Percentiles rank a stretch among this genome's conserved stretches.
Evolutionary conservation across 2,329 filamentous ascomycete genomes (phyloP).

Genomic region (Annulohypoxylon truncatum): DNA sequence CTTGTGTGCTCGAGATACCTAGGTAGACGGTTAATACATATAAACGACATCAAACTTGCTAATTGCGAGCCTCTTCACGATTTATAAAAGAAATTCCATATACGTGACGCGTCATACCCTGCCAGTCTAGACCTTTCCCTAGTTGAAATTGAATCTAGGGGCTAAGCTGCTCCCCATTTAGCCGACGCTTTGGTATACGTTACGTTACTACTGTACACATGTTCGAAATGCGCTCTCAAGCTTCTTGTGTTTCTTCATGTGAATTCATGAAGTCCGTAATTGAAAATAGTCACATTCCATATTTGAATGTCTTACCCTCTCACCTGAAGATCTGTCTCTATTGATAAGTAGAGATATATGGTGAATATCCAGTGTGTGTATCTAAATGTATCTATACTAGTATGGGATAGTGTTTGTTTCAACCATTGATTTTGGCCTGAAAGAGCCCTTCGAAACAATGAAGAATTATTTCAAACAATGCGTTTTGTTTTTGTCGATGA

Average conservation of each 20-base stretch:
- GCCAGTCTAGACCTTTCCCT: background rate
- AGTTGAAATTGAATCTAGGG: background rate
- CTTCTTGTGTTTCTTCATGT: too few relatives aligned
- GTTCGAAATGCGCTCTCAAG: too few relatives aligned
- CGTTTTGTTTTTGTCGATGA: background rate
- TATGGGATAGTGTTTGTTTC: background rate
- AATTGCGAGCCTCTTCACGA: background rate
- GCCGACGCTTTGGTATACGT: too few relatives aligned
- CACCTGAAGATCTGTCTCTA: too few relatives aligned
- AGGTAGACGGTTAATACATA: conserved; percentile 4
- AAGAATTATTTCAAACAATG: background rate
- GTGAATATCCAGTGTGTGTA: background rate
- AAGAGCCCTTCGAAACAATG: background rate
- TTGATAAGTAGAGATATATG: background rate
- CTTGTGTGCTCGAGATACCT: background rate
- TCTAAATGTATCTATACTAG: background rate
- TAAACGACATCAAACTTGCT: background rate
- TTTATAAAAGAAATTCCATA: background rate
- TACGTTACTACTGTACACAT: too few relatives aligned
- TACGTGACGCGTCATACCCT: background rate
- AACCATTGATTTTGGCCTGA: background rate
- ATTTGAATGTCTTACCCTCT: too few relatives aligned
- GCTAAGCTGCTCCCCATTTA: background rate
- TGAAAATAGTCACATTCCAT: too few relatives aligned
- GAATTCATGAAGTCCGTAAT: too few relatives aligned